These are phyloP conservation scores for Globisporangium nodosum DNA, from an alignment of 352 stramenopile genomes.

Conservation along the genomic window DNA sequence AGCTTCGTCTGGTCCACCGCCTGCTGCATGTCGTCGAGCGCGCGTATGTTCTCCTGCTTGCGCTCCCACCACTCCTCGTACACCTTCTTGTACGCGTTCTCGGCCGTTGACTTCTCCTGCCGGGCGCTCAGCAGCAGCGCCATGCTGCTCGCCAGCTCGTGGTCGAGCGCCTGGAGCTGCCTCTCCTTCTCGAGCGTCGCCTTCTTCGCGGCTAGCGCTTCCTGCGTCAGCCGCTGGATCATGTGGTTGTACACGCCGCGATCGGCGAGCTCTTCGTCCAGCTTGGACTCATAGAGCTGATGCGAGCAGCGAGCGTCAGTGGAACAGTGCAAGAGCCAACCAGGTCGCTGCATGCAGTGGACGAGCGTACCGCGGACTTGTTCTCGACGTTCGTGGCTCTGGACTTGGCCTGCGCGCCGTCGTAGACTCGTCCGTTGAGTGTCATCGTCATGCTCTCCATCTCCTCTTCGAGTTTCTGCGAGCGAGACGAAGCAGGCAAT, in stretches of 20 bases:
- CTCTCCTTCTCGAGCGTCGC: constrained; percentile 58
- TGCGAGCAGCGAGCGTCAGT: too few relatives aligned
- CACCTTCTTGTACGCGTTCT: constrained; percentile 58
- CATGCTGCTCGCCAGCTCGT: constrained; percentile 52
- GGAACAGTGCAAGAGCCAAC: too few relatives aligned
- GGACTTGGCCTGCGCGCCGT: constrained; percentile 51
- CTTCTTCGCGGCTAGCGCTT: constrained; percentile 64
- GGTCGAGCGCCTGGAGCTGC: constrained; percentile 39
- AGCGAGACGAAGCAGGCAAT: not conserved
- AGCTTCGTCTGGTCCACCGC: constrained; percentile 69
- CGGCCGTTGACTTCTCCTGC: constrained; percentile 66
- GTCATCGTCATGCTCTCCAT: constrained; percentile 71
- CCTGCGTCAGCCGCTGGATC: constrained; percentile 63
- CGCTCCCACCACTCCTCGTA: constrained; percentile 66
- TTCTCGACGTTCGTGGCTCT: constrained; percentile 71
- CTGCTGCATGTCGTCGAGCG: constrained; percentile 69
- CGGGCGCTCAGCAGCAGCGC: constrained; percentile 43
- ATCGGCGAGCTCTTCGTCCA: constrained; percentile 68
- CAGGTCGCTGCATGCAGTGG: too few relatives aligned
- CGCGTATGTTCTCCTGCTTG: constrained; percentile 67
- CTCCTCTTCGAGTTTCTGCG: constrained; percentile 66
- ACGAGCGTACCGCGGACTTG: constrained; percentile 47
- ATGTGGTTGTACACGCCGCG: constrained; percentile 79
- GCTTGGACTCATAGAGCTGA: constrained; percentile 71
- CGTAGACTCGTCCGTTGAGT: constrained; percentile 51